These are phyloP conservation scores for Gryganskiella cystojenkinii DNA, from an alignment of 192 early-diverging fungal species.

Conservation along the genomic window DNA sequence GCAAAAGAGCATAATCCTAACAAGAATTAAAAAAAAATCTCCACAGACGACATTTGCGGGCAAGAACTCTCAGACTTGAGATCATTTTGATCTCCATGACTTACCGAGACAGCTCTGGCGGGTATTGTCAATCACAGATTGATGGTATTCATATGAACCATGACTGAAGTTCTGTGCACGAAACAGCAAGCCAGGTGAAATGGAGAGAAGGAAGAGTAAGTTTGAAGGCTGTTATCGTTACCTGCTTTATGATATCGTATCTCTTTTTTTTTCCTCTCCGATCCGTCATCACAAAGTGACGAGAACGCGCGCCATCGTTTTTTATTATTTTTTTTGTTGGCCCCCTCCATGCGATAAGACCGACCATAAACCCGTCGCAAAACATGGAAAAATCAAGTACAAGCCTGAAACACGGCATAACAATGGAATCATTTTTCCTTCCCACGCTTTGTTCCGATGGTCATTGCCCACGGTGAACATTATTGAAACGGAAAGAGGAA, in stretches of 20 bases:
- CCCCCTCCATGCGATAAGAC: neutral
- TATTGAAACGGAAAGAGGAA: neutral
- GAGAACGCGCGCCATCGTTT: neutral
- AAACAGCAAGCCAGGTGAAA: too few species aligned
- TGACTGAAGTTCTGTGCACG: constrained; percentile 68
- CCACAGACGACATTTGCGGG: constrained; percentile 4
- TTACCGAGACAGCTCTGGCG: constrained; percentile 60
- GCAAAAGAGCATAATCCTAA: neutral
- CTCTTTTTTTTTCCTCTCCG: neutral
- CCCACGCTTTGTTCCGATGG: constrained; percentile 6
- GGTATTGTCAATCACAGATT: constrained; percentile 69
- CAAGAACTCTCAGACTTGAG: too few species aligned
- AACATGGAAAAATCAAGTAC: neutral
- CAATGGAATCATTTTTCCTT: neutral
- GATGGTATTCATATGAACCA: constrained; percentile 71
- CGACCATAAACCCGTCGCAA: neutral
- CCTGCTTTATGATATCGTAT: too few species aligned
- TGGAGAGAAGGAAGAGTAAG: neutral
- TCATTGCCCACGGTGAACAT: too few species aligned
- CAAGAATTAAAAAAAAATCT: neutral
- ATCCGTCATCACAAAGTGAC: neutral
- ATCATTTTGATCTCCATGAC: neutral
- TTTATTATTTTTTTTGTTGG: neutral
- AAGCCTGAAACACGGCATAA: neutral
- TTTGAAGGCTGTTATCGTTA: neutral